phyloP scores from a whole-genome alignment of 345 rosid genomes.

The Eucalyptus pauciflora region DNA sequence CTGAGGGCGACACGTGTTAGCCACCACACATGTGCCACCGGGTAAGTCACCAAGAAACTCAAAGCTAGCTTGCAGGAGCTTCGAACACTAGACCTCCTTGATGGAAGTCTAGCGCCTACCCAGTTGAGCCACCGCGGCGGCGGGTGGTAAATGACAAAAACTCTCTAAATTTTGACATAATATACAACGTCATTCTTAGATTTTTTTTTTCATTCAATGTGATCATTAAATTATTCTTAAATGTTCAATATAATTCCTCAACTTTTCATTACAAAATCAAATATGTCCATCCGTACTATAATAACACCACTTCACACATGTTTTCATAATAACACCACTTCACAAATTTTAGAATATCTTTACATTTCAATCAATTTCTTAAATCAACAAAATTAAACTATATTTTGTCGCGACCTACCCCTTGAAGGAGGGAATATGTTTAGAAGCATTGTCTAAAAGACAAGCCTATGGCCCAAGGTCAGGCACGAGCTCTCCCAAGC shows the following conservation, averaged over 20 bases:
- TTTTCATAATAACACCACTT: not conserved
- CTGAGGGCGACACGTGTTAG: no score
- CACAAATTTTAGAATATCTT: not conserved
- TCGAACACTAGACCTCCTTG: no score
- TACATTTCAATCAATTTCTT: not conserved
- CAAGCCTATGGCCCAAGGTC: accelerated
- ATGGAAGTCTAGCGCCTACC: no score
- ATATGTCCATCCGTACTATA: not conserved
- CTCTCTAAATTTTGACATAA: not conserved
- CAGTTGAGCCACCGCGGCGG: no score
- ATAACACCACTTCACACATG: not conserved
- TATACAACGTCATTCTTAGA: not conserved
- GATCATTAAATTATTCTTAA: not conserved
- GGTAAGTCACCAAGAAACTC: no score
- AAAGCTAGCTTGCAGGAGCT: no score
- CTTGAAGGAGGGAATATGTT: no score
- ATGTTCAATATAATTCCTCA: not conserved
- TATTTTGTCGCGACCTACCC: accelerated
- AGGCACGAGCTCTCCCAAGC: accelerated
- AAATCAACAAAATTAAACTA: no score
- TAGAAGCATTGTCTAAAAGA: no score
- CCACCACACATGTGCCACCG: no score
- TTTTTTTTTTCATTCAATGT: no score
- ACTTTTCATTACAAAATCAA: no score
- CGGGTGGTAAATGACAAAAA: not conserved